These are phyloP conservation scores for Diplodia intermedia DNA, from an alignment of 2,329 filamentous ascomycete genomes.

Conservation along the genomic window DNA sequence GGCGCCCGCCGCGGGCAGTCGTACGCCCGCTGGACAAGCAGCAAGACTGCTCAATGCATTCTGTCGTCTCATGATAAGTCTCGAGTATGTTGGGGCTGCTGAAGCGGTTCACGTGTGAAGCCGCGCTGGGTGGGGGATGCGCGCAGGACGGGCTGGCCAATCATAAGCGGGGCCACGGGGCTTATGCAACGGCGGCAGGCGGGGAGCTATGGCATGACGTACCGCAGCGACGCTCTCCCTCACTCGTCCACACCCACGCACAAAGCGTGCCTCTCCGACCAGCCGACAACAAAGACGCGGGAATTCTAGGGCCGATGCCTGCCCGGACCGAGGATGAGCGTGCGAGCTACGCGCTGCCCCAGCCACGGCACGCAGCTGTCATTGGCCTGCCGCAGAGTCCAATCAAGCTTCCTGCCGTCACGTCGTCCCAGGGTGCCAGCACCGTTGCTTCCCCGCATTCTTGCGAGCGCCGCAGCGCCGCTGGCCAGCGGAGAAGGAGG, in stretches of 20 bases:
- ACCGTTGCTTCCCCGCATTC: constrained; percentile 24
- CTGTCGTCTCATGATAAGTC: background rate
- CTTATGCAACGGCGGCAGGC: constrained; percentile 1
- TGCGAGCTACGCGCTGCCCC: background rate
- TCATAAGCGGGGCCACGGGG: background rate
- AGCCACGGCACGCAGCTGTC: constrained; percentile 8
- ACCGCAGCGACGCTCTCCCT: background rate
- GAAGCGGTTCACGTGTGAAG: background rate
- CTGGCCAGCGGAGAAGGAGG: constrained; percentile 21
- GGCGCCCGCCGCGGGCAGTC: background rate
- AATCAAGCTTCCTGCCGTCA: constrained; percentile 24
- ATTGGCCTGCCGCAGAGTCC: background rate
- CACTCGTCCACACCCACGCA: constrained; percentile 2
- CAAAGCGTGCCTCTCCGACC: constrained; percentile 17
- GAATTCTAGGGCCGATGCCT: constrained; percentile 10
- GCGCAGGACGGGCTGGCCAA: background rate
- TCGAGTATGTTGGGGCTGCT: background rate
- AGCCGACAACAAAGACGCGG: constrained; percentile 22
- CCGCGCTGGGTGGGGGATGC: background rate
- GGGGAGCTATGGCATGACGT: constrained; percentile 18
- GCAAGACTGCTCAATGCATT: background rate
- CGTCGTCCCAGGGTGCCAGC: constrained; percentile 23
- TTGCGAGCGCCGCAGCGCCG: background rate
- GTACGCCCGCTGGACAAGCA: no score
- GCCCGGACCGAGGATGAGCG: constrained; percentile 15